Conservation (phyloP, 345 rosid species). For the Clausena lansium region DNA sequence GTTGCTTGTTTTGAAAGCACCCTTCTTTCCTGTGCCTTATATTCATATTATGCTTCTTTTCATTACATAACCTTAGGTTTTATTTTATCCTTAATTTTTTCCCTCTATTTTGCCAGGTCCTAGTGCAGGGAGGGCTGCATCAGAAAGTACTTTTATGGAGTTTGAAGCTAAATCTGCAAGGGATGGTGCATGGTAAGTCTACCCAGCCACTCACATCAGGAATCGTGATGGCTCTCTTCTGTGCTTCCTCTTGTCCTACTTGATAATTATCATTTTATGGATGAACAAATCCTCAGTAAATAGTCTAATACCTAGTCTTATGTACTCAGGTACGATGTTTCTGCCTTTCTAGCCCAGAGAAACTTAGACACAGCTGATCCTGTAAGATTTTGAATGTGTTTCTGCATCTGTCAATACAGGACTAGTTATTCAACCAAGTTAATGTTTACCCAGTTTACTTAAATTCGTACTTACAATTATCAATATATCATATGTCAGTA, state of each 20-base stretch:
- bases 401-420: background rate
- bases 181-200: slow-evolving; percentile 95
- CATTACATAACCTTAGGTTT: slow-evolving; percentile 11
- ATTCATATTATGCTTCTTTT: background rate
- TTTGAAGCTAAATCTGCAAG: slow-evolving; percentile 96
- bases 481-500: background rate
- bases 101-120: slow-evolving; percentile 30
- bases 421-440: background rate
- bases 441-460: background rate
- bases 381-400: slow-evolving; percentile 36
- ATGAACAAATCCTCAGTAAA: background rate
- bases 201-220: slow-evolving; percentile 10
- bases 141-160: slow-evolving; percentile 70
- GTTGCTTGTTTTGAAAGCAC: background rate
- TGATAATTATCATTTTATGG: slow-evolving; percentile 1
- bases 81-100: background rate
- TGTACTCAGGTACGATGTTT: slow-evolving; percentile 80
- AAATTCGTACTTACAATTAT: background rate
- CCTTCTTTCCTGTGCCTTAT: background rate
- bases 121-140: slow-evolving; percentile 49
- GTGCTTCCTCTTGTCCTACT: slow-evolving; percentile 1
- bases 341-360: slow-evolving; percentile 67
- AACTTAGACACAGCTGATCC: slow-evolving; percentile 70
- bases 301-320: slow-evolving; percentile 6
- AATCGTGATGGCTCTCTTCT: slow-evolving; percentile 9